Evolutionary conservation across 352 stramenopile species (phyloP), one percentile per base, ranked within the genome.

Genomic region (Globisporangium sylvaticum): DNA sequence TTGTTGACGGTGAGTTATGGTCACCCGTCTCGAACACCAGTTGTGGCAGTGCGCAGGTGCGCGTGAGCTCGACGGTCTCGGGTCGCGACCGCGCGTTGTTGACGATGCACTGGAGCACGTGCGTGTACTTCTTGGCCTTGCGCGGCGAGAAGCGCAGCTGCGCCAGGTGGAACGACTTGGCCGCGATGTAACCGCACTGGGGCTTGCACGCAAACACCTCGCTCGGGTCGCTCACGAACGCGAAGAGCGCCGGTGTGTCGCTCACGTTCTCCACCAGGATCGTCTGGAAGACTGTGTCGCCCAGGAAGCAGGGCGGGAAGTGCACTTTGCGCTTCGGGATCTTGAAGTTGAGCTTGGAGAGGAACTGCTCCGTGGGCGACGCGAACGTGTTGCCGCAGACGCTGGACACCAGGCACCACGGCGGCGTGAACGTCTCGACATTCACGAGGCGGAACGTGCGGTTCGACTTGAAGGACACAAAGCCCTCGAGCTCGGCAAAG

Each of bases 361-460:
- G 72, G 58, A 98, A 97, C 56, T 98, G 91, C 48, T 95, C 83
- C 4, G 79, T 85, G 0, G 75, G 73, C 15, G 81, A 90, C 18
- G 76, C 54, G 64, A 98, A 98, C 7, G 91, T 97, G 76, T 98
- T 96, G 24, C 93, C 95, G 32, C 79, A 78, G 2, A 83, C 80
- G 27, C 83, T 85, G 15, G 92, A 62, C 5, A 87, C 72, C 1
- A 98, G 48, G 53, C 80, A 95, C 92, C 91, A 98, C 22, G 95
- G 92, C 18, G 94, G 93, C 32, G 89, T 93, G 50, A 98, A 94
- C 20, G 91, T 97, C 39, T 91, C 78, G 55, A 97, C 89, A 63
- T 97, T 96, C 2, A 98, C 94, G 31, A 98, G 83, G 7, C 94
- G 90, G 65, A 98, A 98, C 14, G 89, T 97, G 34, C 91, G 83